Conservation (phyloP, 139 green algal species). For the Astrephomene gubernaculifera region DNA sequence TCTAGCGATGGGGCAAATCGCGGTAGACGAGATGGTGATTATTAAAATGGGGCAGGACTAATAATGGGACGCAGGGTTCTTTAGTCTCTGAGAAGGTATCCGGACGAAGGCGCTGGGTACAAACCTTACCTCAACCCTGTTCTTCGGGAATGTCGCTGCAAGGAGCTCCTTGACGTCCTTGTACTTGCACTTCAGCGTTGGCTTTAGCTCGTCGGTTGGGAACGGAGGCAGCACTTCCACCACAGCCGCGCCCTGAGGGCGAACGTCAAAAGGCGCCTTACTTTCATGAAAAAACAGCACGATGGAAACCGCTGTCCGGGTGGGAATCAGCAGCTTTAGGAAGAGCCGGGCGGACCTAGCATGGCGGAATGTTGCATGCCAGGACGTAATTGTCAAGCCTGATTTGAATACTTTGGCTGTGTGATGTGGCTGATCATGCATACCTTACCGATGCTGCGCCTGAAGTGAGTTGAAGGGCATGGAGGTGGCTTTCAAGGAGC, state of each 20-base stretch:
- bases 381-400: background rate
- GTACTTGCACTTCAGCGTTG: background rate
- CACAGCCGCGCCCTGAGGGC: background rate
- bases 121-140: background rate
- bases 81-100: background rate
- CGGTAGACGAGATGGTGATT: background rate
- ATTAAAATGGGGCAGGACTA: background rate
- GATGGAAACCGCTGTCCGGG: background rate
- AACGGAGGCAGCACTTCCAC: background rate
- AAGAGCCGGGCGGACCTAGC: background rate
- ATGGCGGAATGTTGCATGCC: background rate
- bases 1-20: background rate
- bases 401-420: background rate
- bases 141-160: background rate
- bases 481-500: no score
- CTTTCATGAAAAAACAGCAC: background rate
- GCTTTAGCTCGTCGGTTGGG: background rate
- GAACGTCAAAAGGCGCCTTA: background rate
- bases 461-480: no score
- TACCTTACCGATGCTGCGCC: no score
- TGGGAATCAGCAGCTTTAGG: background rate
- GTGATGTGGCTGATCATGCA: no score
- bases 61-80: background rate
- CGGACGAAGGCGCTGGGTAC: background rate
- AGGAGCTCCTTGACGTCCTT: background rate